phyloP scores from a whole-genome alignment of 345 rosid species.

The Durio zibethinus region DNA sequence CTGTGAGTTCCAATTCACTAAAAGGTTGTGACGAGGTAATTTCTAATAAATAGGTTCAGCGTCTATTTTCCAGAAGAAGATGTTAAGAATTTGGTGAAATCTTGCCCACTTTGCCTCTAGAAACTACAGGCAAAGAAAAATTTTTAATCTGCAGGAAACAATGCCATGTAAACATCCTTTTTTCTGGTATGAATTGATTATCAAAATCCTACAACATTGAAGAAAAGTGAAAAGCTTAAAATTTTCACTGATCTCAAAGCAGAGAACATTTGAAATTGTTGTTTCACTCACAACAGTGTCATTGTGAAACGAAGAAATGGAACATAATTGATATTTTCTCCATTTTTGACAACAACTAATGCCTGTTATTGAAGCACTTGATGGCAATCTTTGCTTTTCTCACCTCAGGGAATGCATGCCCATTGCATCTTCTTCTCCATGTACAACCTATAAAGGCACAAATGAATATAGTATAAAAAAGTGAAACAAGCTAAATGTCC shows the following conservation, averaged over 20 bases:
- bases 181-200: background rate
- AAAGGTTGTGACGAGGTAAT: background rate
- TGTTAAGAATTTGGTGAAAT: no score
- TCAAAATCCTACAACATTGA: background rate
- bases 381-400: background rate
- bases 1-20: no score
- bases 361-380: no score
- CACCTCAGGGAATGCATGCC: background rate
- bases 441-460: background rate
- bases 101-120: background rate
- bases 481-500: background rate
- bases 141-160: background rate
- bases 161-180: background rate
- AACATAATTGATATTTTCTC: no score
- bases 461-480: background rate
- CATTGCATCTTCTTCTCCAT: background rate
- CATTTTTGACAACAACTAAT: no score
- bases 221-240: background rate
- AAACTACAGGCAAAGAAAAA: background rate
- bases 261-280: background rate
- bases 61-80: no score
- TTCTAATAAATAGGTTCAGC: no score
- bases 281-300: background rate
- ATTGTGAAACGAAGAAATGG: background rate
- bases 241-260: background rate